Evolutionary conservation across 108 stramenopile genomes (phyloP).

Genomic region (Heterococcus sp.): DNA sequence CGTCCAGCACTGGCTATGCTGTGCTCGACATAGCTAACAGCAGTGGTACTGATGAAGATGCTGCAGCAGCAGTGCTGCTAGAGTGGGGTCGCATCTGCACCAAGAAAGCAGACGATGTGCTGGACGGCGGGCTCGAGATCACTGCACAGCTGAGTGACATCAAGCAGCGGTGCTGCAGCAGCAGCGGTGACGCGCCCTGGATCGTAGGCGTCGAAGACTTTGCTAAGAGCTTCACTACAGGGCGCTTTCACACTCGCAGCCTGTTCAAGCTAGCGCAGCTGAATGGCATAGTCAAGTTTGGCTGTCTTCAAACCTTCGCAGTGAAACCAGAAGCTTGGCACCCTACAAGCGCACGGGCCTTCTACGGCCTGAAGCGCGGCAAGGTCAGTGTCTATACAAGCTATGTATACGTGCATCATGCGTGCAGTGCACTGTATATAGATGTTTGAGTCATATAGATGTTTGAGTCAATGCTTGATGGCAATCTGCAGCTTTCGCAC

Average conservation of each 20-base stretch:
- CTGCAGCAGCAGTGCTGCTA: not conserved
- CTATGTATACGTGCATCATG: too few species aligned
- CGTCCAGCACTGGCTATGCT: conserved; percentile 31
- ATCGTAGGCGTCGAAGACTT: conserved; percentile 40
- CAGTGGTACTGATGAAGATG: not conserved
- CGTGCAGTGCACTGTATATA: too few species aligned
- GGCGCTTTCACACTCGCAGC: conserved; percentile 12
- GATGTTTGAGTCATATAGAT: too few species aligned
- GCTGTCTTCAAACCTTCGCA: conserved; percentile 28
- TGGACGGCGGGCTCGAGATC: conserved; percentile 17
- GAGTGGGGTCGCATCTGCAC: conserved; percentile 30
- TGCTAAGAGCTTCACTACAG: conserved; percentile 24
- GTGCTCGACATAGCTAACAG: conserved; percentile 2
- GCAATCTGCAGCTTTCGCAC: too few species aligned
- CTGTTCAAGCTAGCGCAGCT: conserved; percentile 40
- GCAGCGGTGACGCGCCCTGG: not conserved
- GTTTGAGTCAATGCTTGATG: too few species aligned
- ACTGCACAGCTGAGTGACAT: conserved; percentile 11
- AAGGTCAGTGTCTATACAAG: too few species aligned
- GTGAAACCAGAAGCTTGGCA: too few species aligned
- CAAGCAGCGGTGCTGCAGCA: conserved; percentile 2
- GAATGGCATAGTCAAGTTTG: conserved; percentile 44
- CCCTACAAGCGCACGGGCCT: too few species aligned
- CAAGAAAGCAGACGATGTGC: conserved; percentile 9
- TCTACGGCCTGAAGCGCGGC: too few species aligned